These are phyloP conservation scores for Torrubiella hemipterigena DNA, from an alignment of 2,329 filamentous ascomycete species.

Conservation along the genomic window DNA sequence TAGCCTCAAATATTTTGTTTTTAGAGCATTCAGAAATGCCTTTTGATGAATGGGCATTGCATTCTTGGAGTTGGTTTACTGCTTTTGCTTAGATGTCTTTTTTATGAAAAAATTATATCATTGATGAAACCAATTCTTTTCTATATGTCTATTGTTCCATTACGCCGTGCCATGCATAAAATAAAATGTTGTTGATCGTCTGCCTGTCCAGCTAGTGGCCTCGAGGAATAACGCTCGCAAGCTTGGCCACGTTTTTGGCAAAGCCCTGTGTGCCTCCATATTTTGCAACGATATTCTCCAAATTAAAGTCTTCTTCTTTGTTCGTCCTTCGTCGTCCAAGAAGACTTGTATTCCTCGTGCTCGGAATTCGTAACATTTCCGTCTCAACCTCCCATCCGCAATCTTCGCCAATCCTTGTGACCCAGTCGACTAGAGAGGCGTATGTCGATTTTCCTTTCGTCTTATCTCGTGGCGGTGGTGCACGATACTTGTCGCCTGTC, in stretches of 20 bases:
- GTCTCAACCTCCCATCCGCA: slow-evolving; percentile 68
- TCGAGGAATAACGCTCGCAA: slow-evolving; percentile 35
- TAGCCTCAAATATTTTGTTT: too few relatives aligned
- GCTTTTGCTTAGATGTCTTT: too few relatives aligned
- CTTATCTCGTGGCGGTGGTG: slow-evolving; percentile 41
- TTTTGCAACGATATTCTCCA: slow-evolving; percentile 31
- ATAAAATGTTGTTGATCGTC: slow-evolving; percentile 58
- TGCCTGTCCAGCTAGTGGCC: slow-evolving; percentile 44
- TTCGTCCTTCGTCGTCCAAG: slow-evolving; percentile 46
- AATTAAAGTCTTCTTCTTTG: slow-evolving; percentile 19
- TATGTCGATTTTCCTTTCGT: slow-evolving; percentile 56
- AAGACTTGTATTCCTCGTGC: slow-evolving; percentile 75
- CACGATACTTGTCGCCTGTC: slow-evolving; percentile 61
- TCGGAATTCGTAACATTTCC: slow-evolving; percentile 83
- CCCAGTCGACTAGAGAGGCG: slow-evolving; percentile 71
- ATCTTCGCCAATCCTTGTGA: slow-evolving; percentile 54
- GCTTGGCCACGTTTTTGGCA: slow-evolving; percentile 44
- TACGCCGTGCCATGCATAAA: slow-evolving; percentile 54
- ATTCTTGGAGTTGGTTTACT: too few relatives aligned
- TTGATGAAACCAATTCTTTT: too few relatives aligned
- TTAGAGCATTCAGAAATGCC: too few relatives aligned
- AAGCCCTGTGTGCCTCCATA: slow-evolving; percentile 48
- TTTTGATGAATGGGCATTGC: too few relatives aligned
- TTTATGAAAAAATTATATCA: too few relatives aligned
- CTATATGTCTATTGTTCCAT: too few relatives aligned